Evolutionary conservation across 495 filamentous ascomycete genomes (phyloP).

Genomic region (Hypoxylon perforatum): DNA sequence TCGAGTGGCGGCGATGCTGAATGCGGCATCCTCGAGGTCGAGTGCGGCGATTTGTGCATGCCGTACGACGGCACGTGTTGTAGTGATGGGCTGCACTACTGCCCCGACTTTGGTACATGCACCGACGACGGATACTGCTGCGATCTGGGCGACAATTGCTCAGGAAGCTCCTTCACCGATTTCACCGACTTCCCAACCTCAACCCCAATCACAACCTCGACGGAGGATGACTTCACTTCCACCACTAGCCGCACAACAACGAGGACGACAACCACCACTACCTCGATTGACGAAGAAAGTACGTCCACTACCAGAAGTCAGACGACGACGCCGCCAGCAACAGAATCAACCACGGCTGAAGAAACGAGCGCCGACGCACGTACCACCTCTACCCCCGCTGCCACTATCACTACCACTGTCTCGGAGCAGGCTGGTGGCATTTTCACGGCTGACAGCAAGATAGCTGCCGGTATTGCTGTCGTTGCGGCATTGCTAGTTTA

Average conservation of each 20-base stretch:
- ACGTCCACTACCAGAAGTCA: conserved; percentile 14
- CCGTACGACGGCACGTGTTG: conserved; percentile 40
- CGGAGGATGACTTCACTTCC: conserved; percentile 21
- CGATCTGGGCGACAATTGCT: conserved; percentile 33
- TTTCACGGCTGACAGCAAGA: conserved; percentile 29
- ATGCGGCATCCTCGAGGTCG: conserved; percentile 21
- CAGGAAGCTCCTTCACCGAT: conserved; percentile 11
- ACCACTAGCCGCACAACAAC: conserved; percentile 32
- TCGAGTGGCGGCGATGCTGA: conserved; percentile 4
- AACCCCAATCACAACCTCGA: conserved; percentile 4
- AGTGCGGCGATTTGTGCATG: conserved; percentile 39
- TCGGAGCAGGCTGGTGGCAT: conserved; percentile 33
- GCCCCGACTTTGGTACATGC: conserved; percentile 40
- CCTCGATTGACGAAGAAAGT: not conserved
- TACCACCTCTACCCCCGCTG: conserved; percentile 16
- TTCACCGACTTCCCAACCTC: conserved; percentile 9
- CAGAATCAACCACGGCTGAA: not conserved
- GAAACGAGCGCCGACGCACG: conserved; percentile 3
- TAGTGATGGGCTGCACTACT: conserved; percentile 26
- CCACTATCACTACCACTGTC: conserved; percentile 23
- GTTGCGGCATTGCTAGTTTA: conserved; percentile 35
- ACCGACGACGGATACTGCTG: conserved; percentile 38
- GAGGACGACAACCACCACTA: conserved; percentile 23
- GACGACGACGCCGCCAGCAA: conserved; percentile 17
- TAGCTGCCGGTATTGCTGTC: conserved; percentile 26